Conservation (phyloP, 495 filamentous ascomycete species). For the Melanomma pulvis-pyrius region DNA sequence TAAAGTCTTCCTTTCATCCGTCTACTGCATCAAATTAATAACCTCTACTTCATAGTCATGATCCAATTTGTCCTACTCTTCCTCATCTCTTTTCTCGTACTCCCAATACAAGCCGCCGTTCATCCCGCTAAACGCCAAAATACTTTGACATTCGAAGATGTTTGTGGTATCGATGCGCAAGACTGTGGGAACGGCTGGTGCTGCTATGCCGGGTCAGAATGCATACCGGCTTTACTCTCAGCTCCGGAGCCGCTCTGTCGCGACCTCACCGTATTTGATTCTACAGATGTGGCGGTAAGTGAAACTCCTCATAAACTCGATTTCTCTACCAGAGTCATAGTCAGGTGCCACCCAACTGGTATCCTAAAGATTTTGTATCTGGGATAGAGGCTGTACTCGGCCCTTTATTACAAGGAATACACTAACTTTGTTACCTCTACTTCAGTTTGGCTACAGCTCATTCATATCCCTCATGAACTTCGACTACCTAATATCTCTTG, state of each 20-base stretch:
- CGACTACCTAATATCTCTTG: constrained; percentile 6
- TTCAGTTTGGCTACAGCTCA: constrained; percentile 5
- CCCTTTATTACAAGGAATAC: not conserved
- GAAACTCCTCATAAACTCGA: not conserved
- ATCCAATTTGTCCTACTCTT: not conserved
- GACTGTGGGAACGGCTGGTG: constrained; percentile 25
- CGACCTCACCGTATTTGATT: constrained; percentile 10
- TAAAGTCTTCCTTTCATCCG: no score
- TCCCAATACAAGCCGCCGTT: not conserved
- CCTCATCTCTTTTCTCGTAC: not conserved
- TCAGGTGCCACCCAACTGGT: no score
- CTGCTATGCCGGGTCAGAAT: constrained; percentile 11
- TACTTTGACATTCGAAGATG: constrained; percentile 10
- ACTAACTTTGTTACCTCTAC: not conserved
- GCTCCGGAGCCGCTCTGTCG: constrained; percentile 4
- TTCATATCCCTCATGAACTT: not conserved
- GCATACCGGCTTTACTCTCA: constrained; percentile 2
- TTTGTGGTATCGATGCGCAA: constrained; percentile 13
- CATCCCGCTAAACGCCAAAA: constrained; percentile 21
- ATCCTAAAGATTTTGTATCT: no score
- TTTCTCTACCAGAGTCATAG: no score
- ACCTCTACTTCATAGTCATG: no score
- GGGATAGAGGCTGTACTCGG: no score
- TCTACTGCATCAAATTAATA: no score
- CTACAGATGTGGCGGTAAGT: not conserved